These are phyloP conservation scores for Flaveria ramosissima DNA, from an alignment of 129 eudicot species.

Conservation along the genomic window DNA sequence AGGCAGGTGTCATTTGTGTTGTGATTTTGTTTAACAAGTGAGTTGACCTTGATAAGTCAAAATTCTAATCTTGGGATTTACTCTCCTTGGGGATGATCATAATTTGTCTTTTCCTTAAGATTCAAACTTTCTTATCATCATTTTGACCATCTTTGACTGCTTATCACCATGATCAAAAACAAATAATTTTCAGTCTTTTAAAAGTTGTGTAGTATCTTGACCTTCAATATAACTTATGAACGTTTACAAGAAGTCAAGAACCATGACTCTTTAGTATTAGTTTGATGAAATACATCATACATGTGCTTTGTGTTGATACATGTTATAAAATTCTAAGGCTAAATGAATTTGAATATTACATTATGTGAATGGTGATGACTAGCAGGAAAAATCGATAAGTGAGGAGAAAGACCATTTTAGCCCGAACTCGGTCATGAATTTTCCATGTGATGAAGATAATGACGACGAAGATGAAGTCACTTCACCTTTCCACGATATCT, in stretches of 20 bases:
- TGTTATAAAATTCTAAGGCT: not conserved
- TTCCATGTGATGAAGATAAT: conserved; percentile 47
- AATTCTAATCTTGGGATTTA: conserved; percentile 38
- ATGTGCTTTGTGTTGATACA: not conserved
- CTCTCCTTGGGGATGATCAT: conserved; percentile 30
- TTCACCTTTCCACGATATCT: conserved; percentile 31
- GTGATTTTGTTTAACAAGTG: conserved; percentile 21
- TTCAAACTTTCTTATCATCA: conserved; percentile 24
- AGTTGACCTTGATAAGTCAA: conserved; percentile 36
- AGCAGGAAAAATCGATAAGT: conserved; percentile 35
- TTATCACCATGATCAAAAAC: not conserved
- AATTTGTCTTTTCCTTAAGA: conserved; percentile 37
- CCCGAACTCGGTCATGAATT: conserved; percentile 77
- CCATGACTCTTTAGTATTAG: conserved; percentile 1
- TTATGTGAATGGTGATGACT: not conserved
- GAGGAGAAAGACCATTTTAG: conserved; percentile 68
- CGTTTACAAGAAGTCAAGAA: not conserved
- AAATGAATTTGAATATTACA: not conserved
- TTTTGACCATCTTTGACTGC: conserved; percentile 31
- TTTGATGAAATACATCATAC: not conserved
- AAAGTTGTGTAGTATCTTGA: not conserved
- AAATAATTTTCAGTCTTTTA: not conserved
- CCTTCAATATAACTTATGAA: not conserved
- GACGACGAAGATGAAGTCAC: conserved; percentile 50
- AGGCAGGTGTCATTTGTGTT: conserved; percentile 29